Base-by-base conservation (phyloP, 345 rosid species). In the Isatis tinctoria region DNA sequence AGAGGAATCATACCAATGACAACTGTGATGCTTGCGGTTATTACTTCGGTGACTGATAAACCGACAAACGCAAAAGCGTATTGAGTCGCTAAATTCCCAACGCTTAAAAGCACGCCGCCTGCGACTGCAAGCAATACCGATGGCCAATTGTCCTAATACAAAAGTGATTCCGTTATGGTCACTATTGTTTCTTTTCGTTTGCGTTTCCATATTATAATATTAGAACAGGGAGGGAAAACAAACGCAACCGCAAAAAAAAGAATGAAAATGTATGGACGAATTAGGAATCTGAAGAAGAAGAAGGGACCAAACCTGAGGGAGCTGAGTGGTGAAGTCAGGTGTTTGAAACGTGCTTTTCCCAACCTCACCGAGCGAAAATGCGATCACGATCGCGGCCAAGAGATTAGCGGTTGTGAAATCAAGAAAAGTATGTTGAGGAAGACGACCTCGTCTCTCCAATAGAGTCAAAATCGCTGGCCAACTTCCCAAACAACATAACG, bases 351-450 rank as follows among this genome's bases (percentile, higher is more conserved):
- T 73, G 78, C 79, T 80, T 26, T 57, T 80, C 0, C 84, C 90
- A 5, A 89, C 70, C 82, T 93, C 86, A 13, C 98, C 94, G 36
- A 93, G 90, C 0, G 98, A 82, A 61, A 89, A 79, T 43, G 98
- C 97, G 66, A 93, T 90, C 61, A 91, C 75, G 5, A 86, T 70
- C 20, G 92, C 91, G 43, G 96, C 94, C 73, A 88, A 75, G 68
- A 90, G 86, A 82, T 87, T 93, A n/a, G 94, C 87, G 64, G 87
- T 79, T 10, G 98, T 79, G 66, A 87, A 89, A 78, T 90, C 98
- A 35, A 93, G 96, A 70, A 85, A 93, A 53, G 96, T 90, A 32
- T 93, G 97, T 65, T 90, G 98, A 72, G 98, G 94, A 65, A 88
- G 97, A 56, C 97, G 89, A 1, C 96, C 98, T 14, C 94, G 80